These are phyloP conservation scores for Diaporthe ilicicola DNA, from an alignment of 2,329 filamentous ascomycete species.

Conservation along the genomic window DNA sequence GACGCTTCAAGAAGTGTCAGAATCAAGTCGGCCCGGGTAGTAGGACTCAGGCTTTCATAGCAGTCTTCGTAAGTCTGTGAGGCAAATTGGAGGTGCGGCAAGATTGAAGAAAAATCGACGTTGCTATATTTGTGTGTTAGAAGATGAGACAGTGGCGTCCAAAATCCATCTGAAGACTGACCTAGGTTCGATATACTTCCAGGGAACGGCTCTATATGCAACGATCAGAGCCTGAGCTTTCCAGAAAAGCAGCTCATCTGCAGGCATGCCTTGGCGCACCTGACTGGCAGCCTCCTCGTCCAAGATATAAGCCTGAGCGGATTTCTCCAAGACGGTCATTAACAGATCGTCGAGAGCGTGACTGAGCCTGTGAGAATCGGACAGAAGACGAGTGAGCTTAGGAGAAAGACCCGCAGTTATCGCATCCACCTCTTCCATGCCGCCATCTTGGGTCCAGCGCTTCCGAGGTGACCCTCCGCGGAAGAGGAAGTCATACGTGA, in stretches of 20 bases:
- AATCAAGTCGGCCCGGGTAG: neutral
- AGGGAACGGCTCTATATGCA: neutral
- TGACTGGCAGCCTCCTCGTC: neutral
- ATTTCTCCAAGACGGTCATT: neutral
- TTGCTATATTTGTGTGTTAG: neutral
- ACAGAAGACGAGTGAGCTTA: neutral
- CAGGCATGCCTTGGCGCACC: neutral
- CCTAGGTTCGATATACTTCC: slow-evolving; percentile 11
- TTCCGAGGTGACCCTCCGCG: slow-evolving; percentile 2
- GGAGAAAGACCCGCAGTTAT: neutral
- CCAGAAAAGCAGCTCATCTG: neutral
- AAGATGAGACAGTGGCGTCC: neutral
- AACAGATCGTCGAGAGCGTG: neutral
- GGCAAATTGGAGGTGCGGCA: neutral
- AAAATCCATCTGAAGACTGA: neutral
- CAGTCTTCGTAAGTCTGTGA: neutral
- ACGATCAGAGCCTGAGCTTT: slow-evolving; percentile 1
- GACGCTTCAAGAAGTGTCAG: slow-evolving; percentile 7
- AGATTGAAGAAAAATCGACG: neutral
- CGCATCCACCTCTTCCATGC: neutral
- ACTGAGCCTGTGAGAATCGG: neutral
- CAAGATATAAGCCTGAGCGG: neutral
- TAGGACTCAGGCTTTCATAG: neutral
- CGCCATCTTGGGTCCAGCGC: neutral
- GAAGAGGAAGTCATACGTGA: slow-evolving; percentile 14